phyloP scores from a whole-genome alignment of 2,329 filamentous ascomycete species.

The Fusarium palustre region DNA sequence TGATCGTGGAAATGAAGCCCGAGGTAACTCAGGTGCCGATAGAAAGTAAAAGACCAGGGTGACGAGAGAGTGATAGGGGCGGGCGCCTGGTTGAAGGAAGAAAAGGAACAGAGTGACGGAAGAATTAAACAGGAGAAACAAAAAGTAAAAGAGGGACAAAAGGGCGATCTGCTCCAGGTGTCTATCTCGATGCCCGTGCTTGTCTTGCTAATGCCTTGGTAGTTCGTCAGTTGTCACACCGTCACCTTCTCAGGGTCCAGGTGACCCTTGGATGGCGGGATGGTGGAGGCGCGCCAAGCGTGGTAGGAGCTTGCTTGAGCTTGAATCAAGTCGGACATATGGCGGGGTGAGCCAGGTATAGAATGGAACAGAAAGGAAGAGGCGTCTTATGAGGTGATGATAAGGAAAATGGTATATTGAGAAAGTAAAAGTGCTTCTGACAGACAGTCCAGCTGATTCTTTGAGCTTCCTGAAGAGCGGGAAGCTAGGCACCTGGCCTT shows the following conservation, averaged over 20 bases:
- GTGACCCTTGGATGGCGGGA: slow-evolving; percentile 35
- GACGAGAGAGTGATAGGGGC: slow-evolving; percentile 2
- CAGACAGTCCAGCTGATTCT: slow-evolving; percentile 1
- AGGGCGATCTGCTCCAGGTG: slow-evolving; percentile 8
- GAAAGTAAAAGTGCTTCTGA: background rate
- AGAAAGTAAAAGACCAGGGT: background rate
- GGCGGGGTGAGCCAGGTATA: slow-evolving; percentile 29
- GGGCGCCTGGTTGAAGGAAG: background rate
- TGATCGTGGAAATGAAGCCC: slow-evolving; percentile 33
- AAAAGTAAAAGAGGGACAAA: slow-evolving; percentile 5
- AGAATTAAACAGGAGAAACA: slow-evolving; percentile 4
- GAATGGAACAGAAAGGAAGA: background rate
- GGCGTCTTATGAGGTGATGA: background rate
- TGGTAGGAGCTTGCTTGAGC: slow-evolving; percentile 27
- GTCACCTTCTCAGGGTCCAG: slow-evolving; percentile 42
- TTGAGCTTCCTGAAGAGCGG: background rate
- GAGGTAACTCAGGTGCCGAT: background rate
- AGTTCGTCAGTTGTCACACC: slow-evolving; percentile 40
- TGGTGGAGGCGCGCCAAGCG: slow-evolving; percentile 37
- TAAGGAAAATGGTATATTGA: background rate
- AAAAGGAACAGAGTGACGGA: background rate
- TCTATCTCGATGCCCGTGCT: slow-evolving; percentile 31
- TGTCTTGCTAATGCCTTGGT: slow-evolving; percentile 29
- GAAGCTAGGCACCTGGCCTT: background rate
- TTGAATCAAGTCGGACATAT: slow-evolving; percentile 25